phyloP scores from a whole-genome alignment of 2,329 filamentous ascomycete species.

The Fusarium floridanum region DNA sequence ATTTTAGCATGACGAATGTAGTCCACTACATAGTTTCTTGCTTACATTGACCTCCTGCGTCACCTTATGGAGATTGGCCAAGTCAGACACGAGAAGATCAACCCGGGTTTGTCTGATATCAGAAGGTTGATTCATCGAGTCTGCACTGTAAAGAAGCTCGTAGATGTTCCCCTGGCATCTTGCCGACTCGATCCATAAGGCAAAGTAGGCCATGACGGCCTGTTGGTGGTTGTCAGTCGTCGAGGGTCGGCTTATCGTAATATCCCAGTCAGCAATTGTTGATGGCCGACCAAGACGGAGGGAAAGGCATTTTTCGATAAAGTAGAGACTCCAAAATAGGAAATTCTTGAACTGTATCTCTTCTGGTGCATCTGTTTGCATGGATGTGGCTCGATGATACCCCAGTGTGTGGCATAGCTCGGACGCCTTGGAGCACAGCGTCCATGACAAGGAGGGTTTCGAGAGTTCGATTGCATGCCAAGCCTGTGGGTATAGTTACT shows the following conservation, averaged over 20 bases:
- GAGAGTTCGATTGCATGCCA: neutral
- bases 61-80: neutral
- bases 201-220: neutral
- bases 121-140: neutral
- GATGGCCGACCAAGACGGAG: neutral
- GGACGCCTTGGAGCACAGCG: neutral
- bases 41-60: neutral
- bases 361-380: neutral
- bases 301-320: neutral
- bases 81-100: neutral
- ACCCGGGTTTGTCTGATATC: neutral
- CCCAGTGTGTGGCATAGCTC: neutral
- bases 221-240: neutral
- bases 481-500: neutral
- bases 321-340: neutral
- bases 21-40: neutral
- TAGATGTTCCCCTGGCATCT: neutral
- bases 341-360: neutral
- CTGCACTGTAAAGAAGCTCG: neutral
- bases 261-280: neutral
- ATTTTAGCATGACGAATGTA: neutral
- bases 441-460: neutral
- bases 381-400: neutral
- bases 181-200: neutral
- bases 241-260: neutral